Conservation (phyloP, 2,329 filamentous ascomycete species). For the Xylaria sp. region DNA sequence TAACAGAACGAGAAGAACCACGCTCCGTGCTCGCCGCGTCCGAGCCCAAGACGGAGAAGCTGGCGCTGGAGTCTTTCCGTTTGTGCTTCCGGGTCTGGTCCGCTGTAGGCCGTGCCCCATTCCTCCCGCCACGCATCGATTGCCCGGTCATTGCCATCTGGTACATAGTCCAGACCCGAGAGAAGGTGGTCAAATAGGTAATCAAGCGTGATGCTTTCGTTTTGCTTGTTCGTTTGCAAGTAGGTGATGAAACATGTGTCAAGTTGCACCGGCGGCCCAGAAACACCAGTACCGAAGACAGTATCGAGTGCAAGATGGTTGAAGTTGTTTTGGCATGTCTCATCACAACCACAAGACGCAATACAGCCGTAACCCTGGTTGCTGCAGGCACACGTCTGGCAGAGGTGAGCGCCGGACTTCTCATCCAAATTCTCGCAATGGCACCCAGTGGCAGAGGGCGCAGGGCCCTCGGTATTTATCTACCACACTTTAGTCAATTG, state of each 20-base stretch:
- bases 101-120: constrained; percentile 25
- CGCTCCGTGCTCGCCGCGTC: constrained; percentile 3
- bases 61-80: constrained; percentile 28
- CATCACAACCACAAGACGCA: constrained; percentile 30
- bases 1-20: constrained; percentile 33
- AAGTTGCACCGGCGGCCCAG: constrained; percentile 8
- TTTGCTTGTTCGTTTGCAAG: constrained; percentile 20
- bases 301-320: constrained; percentile 27
- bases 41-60: constrained; percentile 26
- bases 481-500: constrained; percentile 9
- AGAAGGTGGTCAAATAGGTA: constrained; percentile 28
- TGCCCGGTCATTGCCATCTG: constrained; percentile 25
- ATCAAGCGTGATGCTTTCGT: constrained; percentile 22
- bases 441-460: constrained; percentile 9
- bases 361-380: constrained; percentile 28
- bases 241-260: constrained; percentile 25
- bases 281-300: constrained; percentile 19
- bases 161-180: constrained; percentile 25
- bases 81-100: constrained; percentile 23
- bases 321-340: constrained; percentile 30
- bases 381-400: constrained; percentile 25
- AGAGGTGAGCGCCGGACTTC: constrained; percentile 11
- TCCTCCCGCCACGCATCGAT: constrained; percentile 29
- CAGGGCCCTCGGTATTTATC: constrained; percentile 17
- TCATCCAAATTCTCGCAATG: constrained; percentile 18